Percentiles rank a stretch among this genome's conserved stretches.
Evolutionary conservation across 1,139 yeast genomes (phyloP).

Genomic region (Nakaseomyces kungkrabaensis): DNA sequence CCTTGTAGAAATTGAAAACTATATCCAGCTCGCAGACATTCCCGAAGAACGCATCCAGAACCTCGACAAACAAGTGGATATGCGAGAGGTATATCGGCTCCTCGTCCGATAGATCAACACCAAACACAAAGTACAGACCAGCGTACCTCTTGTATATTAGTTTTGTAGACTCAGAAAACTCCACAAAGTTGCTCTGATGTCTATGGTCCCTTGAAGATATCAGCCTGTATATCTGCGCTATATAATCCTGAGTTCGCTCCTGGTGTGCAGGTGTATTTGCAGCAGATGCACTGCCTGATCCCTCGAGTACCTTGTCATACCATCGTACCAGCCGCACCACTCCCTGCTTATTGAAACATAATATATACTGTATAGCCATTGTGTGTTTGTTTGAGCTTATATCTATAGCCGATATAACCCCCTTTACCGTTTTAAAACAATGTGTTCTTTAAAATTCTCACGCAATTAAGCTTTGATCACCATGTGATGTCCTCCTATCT

Average conservation of each 20-base stretch:
- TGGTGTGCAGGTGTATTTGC: not conserved
- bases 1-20: constrained; percentile 69
- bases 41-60: constrained; percentile 72
- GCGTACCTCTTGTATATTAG: constrained; percentile 86
- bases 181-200: constrained; percentile 70
- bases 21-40: constrained; percentile 94
- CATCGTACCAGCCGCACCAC: constrained; percentile 78
- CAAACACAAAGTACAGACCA: constrained; percentile 76
- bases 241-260: constrained; percentile 17
- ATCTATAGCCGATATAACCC: too few relatives aligned
- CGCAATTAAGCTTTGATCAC: too few relatives aligned
- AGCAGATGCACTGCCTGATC: constrained; percentile 19
- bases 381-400: too few relatives aligned
- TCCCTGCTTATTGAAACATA: constrained; percentile 89
- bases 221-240: constrained; percentile 57
- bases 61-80: constrained; percentile 81
- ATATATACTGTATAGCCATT: constrained; percentile 70
- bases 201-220: constrained; percentile 78
- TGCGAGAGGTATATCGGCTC: constrained; percentile 77
- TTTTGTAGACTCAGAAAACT: constrained; percentile 55
- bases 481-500: too few relatives aligned
- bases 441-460: too few relatives aligned
- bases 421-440: too few relatives aligned
- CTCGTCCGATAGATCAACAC: constrained; percentile 59
- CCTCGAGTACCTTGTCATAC: constrained; percentile 36